phyloP scores from a whole-genome alignment of 805 yeast species.

The Cyberlindnera veronae region DNA sequence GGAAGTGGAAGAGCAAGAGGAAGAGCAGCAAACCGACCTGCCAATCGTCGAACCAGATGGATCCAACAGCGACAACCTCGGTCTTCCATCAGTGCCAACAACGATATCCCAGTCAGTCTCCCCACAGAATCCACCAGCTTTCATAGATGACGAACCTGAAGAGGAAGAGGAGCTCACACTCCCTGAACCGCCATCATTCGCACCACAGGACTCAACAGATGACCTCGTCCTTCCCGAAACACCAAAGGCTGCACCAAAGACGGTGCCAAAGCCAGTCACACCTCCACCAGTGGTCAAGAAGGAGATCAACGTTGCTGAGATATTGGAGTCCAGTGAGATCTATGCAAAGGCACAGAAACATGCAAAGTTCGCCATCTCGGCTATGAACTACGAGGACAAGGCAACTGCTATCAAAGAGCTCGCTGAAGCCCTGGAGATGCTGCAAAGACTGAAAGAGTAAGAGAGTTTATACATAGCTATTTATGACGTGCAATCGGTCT shows the following conservation, averaged over 20 bases:
- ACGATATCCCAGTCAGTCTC: constrained; percentile 5
- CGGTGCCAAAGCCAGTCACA: constrained; percentile 3
- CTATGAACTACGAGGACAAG: constrained; percentile 72
- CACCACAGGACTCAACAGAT: not conserved
- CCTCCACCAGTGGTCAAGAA: constrained; percentile 3
- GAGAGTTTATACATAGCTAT: not conserved
- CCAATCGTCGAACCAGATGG: constrained; percentile 12
- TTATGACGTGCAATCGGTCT: not conserved
- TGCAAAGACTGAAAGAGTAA: constrained; percentile 14
- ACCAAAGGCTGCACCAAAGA: constrained; percentile 5
- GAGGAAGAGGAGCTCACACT: constrained; percentile 1
- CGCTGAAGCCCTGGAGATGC: constrained; percentile 46
- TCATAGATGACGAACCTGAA: constrained; percentile 4
- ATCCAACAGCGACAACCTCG: constrained; percentile 13
- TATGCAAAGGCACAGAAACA: constrained; percentile 61
- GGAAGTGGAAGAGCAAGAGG: not conserved
- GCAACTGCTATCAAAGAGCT: constrained; percentile 65
- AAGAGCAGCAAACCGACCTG: not conserved
- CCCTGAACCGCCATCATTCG: not conserved
- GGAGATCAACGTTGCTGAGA: constrained; percentile 37
- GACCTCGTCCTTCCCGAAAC: constrained; percentile 12
- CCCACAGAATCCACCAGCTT: constrained; percentile 4
- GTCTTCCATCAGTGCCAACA: constrained; percentile 16
- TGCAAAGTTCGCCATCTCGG: constrained; percentile 75
- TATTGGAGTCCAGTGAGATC: constrained; percentile 52